A percentile compares a stretch with the other conserved stretches of the same genome.
Evolutionary conservation across 768 basidiomycete species (phyloP).

Genomic region (Holtermanniella nyarrowii): DNA sequence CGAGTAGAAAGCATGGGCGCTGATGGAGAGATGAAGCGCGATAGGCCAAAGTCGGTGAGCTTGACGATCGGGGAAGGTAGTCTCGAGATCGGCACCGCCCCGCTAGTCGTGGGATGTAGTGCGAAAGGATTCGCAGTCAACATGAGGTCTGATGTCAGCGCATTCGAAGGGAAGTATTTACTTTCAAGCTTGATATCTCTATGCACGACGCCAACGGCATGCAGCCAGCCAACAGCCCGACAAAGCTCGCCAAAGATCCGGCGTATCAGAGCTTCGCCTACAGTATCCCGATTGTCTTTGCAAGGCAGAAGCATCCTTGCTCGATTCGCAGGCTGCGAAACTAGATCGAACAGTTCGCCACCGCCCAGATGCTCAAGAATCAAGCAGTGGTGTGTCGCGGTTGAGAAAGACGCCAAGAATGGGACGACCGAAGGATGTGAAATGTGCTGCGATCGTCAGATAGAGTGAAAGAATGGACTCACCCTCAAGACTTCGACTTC

Average conservation of each 20-base stretch:
- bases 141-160: slow-evolving; percentile 53
- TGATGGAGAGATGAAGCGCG: slow-evolving; percentile 63
- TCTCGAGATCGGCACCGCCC: slow-evolving; percentile 16
- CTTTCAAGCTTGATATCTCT: slow-evolving; percentile 73
- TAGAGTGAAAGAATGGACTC: slow-evolving; percentile 29
- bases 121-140: slow-evolving; percentile 51
- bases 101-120: slow-evolving; percentile 28
- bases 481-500: slow-evolving; percentile 78
- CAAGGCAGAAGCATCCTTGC: slow-evolving; percentile 42
- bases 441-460: slow-evolving; percentile 50
- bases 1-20: slow-evolving; percentile 60
- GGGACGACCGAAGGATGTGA: slow-evolving; percentile 71
- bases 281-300: slow-evolving; percentile 16
- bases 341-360: slow-evolving; percentile 69
- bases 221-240: slow-evolving; percentile 76
- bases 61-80: slow-evolving; percentile 56
- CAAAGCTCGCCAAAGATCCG: slow-evolving; percentile 68
- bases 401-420: slow-evolving; percentile 60
- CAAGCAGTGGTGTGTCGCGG: slow-evolving; percentile 61
- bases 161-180: slow-evolving; percentile 16
- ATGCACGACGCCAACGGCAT: slow-evolving; percentile 72
- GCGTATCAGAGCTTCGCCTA: slow-evolving; percentile 46
- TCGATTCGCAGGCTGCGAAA: slow-evolving; percentile 46
- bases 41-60: slow-evolving; percentile 81
- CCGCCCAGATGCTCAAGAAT: slow-evolving; percentile 66